Base-by-base conservation (phyloP, 2,329 filamentous ascomycete genomes). In the Botrytis hyacinthi region DNA sequence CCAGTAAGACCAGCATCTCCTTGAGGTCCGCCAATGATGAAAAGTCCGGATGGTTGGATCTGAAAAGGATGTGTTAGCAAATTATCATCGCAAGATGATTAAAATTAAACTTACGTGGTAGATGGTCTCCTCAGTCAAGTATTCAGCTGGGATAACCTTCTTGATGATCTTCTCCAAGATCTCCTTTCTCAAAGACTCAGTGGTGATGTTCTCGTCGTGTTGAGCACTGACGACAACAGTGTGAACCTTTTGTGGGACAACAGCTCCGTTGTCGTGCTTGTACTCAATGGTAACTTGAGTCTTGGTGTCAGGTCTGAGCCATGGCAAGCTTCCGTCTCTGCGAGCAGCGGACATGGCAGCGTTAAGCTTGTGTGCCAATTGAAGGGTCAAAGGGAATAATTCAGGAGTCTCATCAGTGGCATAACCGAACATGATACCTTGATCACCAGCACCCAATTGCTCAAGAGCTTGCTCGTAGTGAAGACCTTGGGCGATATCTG, bases 391-490 rank as follows among this genome's bases (percentile, higher is more conserved):
- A 79, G 96, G 96, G 83, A 98, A 93, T 80, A 97, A 90, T 88
- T 99, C 96, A 76, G 95, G 95, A 81, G 96, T 98, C 90, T 99
- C 96, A 82, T 99, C 96, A 81, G 96, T 97, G 84, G 96, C 96
- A 89, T 99, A 99, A 81, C 96, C 96, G 86, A 99, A 99, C 96
- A 99, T 99, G 89, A 99, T 98, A 89, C 96, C 96, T 89, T 99
- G 96, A 86, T 99, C 96, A 92, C 96, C 96, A 77, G 96, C 96
- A 85, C 96, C 96, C 78, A 99, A 92, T 87, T 97, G 92, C 91
- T 99, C 96, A 68, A 99, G 92, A 79, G 94, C 94, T 88, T 98
- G 90, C 79, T 99, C 96, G 85, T 97, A 97, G 89, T 98, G 94
- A 73, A 99, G 93, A 89, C 96, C 96, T 87, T 98, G 96, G 80